These are phyloP conservation scores for Penstemon eatonii DNA, from an alignment of 257 asterid species.

Conservation along the genomic window DNA sequence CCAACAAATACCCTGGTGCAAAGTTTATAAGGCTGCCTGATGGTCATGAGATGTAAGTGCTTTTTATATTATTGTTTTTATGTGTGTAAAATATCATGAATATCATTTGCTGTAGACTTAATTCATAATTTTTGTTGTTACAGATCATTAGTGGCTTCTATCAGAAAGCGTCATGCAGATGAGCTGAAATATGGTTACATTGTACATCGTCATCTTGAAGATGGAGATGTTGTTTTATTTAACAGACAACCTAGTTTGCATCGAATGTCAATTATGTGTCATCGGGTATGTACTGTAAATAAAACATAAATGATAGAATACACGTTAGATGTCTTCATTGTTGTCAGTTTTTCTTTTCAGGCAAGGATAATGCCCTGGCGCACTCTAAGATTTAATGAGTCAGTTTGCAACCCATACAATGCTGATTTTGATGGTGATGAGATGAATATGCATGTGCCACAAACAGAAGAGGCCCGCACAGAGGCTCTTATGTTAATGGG, in stretches of 20 bases:
- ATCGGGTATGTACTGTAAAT: slow-evolving; percentile 56
- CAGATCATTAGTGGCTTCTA: slow-evolving; percentile 59
- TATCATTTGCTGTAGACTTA: slow-evolving; percentile 5
- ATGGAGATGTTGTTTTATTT: slow-evolving; percentile 83
- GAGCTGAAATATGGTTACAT: slow-evolving; percentile 75
- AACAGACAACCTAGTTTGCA: slow-evolving; percentile 97
- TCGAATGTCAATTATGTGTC: slow-evolving; percentile 96
- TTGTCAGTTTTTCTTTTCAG: slow-evolving; percentile 44
- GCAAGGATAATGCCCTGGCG: slow-evolving; percentile 99
- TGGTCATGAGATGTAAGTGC: slow-evolving; percentile 77
- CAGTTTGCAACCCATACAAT: slow-evolving; percentile 97
- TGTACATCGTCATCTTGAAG: slow-evolving; percentile 88
- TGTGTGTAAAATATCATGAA: neutral
- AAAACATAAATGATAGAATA: slow-evolving; percentile 9
- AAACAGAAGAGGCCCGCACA: slow-evolving; percentile 95
- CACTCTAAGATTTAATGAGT: slow-evolving; percentile 92
- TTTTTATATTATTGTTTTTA: neutral
- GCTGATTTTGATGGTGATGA: slow-evolving; percentile 99
- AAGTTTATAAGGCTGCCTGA: slow-evolving; percentile 67
- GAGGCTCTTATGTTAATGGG: slow-evolving; percentile 98
- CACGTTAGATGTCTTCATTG: slow-evolving; percentile 17
- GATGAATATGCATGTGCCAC: slow-evolving; percentile 99
- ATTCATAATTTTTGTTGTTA: slow-evolving; percentile 19
- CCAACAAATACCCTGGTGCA: slow-evolving; percentile 92
- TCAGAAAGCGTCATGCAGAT: slow-evolving; percentile 75